These are phyloP conservation scores for Sorghum bicolor DNA, from an alignment of 176 grass and related monocot species.

Conservation along the genomic window DNA sequence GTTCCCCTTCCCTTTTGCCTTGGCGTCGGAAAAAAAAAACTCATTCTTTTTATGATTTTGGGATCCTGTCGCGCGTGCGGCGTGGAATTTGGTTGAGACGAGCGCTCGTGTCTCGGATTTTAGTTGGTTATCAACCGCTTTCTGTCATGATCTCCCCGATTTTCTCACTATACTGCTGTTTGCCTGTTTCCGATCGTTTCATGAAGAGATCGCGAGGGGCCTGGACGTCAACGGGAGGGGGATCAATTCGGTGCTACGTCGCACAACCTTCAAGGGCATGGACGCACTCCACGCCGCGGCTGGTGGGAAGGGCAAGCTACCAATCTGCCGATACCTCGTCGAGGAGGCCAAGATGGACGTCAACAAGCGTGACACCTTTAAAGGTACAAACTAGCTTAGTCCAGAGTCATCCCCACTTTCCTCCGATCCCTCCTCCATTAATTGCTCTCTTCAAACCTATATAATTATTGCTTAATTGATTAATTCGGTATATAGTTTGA, in stretches of 20 bases:
- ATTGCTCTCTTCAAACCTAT: background rate
- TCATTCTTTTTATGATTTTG: background rate
- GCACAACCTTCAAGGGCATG: conserved; percentile 22
- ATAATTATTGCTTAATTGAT: background rate
- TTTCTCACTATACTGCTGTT: background rate
- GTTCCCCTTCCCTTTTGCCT: background rate
- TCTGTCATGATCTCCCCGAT: background rate
- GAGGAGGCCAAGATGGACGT: conserved; percentile 22
- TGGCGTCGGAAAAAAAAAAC: background rate
- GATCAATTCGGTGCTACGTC: background rate
- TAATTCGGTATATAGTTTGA: background rate
- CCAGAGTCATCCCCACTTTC: background rate
- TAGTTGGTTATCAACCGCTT: background rate
- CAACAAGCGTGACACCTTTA: conserved; percentile 17
- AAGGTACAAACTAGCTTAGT: background rate
- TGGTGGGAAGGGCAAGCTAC: background rate
- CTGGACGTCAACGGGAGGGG: background rate
- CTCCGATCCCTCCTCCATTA: background rate
- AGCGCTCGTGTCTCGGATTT: background rate
- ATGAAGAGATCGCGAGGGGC: conserved; percentile 15
- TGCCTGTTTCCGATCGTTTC: background rate
- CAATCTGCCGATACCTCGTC: conserved; percentile 31
- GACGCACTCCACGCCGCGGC: conserved; percentile 31
- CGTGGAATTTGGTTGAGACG: background rate
- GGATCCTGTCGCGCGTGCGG: background rate